Percentiles rank a stretch among this genome's conserved stretches.
Conservation (phyloP, 805 yeast genomes). For the Metschnikowia anglica region DNA sequence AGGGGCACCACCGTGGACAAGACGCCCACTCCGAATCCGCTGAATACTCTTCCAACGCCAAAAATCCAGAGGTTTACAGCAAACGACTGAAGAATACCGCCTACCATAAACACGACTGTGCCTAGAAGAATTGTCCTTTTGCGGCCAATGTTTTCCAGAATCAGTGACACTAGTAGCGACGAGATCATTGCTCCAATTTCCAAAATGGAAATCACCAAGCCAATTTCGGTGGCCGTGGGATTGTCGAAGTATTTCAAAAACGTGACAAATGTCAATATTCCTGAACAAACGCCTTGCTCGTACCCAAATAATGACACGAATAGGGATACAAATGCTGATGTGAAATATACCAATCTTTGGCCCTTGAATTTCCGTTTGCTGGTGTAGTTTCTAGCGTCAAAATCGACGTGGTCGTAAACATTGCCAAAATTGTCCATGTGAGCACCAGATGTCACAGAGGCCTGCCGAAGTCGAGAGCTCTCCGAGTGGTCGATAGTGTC, state of each 20-base stretch:
- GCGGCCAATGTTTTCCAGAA: slow-evolving; percentile 21
- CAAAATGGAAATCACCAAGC: slow-evolving; percentile 21
- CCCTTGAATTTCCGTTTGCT: slow-evolving; percentile 37
- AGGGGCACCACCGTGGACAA: slow-evolving; percentile 82
- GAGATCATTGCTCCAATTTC: slow-evolving; percentile 25
- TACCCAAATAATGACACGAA: slow-evolving; percentile 35
- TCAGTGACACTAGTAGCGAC: slow-evolving; percentile 19
- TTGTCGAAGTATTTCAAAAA: slow-evolving; percentile 45
- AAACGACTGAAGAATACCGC: slow-evolving; percentile 27
- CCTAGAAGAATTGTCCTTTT: slow-evolving; percentile 22
- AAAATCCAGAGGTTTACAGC: slow-evolving; percentile 54
- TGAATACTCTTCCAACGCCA: slow-evolving; percentile 71
- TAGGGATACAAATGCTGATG: slow-evolving; percentile 45
- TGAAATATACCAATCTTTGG: slow-evolving; percentile 40
- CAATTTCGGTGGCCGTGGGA: slow-evolving; percentile 21
- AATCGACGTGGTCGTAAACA: slow-evolving; percentile 36
- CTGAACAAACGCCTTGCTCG: slow-evolving; percentile 83
- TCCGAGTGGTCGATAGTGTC: slow-evolving; percentile 15
- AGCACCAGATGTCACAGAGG: not conserved
- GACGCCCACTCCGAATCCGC: slow-evolving; percentile 87
- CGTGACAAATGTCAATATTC: slow-evolving; percentile 71
- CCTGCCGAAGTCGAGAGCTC: slow-evolving; percentile 11
- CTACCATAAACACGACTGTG: slow-evolving; percentile 19
- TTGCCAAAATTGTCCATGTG: slow-evolving; percentile 35
- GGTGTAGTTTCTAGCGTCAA: slow-evolving; percentile 36